Evolutionary conservation across 2,329 filamentous ascomycete species (phyloP).

Genomic region (Cladosporium colombiae): DNA sequence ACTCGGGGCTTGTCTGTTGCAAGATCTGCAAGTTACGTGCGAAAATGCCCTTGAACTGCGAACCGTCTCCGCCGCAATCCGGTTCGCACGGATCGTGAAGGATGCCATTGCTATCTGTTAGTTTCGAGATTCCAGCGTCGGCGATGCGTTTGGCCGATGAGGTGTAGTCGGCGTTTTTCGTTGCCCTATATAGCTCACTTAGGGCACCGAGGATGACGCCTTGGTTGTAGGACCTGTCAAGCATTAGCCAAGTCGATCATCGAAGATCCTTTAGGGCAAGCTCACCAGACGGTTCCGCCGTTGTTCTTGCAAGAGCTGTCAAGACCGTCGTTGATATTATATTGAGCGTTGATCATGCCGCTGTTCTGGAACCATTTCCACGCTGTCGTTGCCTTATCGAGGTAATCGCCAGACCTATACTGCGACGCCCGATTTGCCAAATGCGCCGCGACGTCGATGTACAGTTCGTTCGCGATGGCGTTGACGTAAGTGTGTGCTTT

Average conservation of each 20-base stretch:
- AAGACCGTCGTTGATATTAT: conserved; percentile 58
- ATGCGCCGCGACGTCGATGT: conserved; percentile 56
- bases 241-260: neutral
- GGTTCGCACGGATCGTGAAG: conserved; percentile 43
- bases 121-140: conserved; percentile 41
- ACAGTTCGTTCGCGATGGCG: conserved; percentile 60
- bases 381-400: conserved; percentile 49
- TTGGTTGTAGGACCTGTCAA: conserved; percentile 55
- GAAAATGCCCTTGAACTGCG: conserved; percentile 74
- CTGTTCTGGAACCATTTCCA: conserved; percentile 54
- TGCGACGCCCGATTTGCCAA: conserved; percentile 53
- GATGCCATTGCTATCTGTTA: conserved; percentile 42
- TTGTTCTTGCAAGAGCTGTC: conserved; percentile 54
- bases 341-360: conserved; percentile 52
- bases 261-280: neutral
- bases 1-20: conserved; percentile 52
- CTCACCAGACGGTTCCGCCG: conserved; percentile 44
- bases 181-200: conserved; percentile 52
- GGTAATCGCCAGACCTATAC: conserved; percentile 38
- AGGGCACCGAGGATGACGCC: conserved; percentile 62
- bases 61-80: conserved; percentile 45
- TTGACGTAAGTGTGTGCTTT: conserved; percentile 49
- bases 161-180: conserved; percentile 37
- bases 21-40: conserved; percentile 64
- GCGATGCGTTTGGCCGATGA: conserved; percentile 42